Base-by-base conservation (phyloP, 192 early-diverging fungal genomes). In the Paraglomus brasilianum region DNA sequence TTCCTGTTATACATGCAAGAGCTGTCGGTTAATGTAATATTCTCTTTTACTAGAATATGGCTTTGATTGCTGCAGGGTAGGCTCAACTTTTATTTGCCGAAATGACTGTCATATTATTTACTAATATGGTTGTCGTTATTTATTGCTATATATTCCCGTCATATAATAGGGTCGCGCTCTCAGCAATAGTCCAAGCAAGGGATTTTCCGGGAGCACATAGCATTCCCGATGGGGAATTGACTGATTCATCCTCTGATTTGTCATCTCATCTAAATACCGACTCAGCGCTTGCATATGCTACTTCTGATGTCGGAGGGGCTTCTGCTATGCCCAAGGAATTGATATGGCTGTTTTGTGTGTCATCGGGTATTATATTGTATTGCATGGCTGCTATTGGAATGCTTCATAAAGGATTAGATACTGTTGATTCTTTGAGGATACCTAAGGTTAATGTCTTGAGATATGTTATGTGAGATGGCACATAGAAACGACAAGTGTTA, bases 321-420 rank as follows among this genome's bases (percentile, higher is more conserved):
- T 38, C 55, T 14, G 55, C 30, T 14, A 57, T 57, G 10, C 55
- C 55, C 40, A 10, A 10, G 13, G 55, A 39, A 1, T 21, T 68
- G n/a, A 14, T 4, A 36, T 57, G 64, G 65, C 53, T 72, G 38
- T 69, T 68, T 21, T 55, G 65, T 24, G 51, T 21, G 8, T 52
- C 65, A 7, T 66, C 67, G n/a, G 45, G 64, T 2, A 6, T 57
- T 40, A 17, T 65, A 24, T 44, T 66, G n/a, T 72, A 46, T 47
- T 72, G 50, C 39, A 48, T 72, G 71, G 71, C 49, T 8, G 24
- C 24, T 11, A 67, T 72, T 43, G 71, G 65, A 22, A 22, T 67
- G n/a, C 49, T 64, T 49, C 71, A 72, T 46, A 64, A 72, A 53
- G 55, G 71, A 43, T 58, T 72, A 43, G 71, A 72, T 41, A 8